phyloP scores from a whole-genome alignment of 148 eudicot species.

The Vaccinium corymbosum region DNA sequence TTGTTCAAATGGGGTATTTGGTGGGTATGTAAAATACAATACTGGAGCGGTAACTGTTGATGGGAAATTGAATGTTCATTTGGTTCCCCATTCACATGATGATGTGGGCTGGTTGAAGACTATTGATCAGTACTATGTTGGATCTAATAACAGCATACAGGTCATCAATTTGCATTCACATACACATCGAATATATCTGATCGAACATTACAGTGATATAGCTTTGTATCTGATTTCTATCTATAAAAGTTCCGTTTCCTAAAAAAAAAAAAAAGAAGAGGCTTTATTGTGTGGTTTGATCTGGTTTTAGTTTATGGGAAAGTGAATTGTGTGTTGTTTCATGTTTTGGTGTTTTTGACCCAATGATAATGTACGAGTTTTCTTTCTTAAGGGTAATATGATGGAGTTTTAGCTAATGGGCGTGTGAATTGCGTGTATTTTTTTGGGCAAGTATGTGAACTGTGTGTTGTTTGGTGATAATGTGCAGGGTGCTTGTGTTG shows the following conservation, averaged over 20 bases:
- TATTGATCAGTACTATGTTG: slow-evolving; percentile 91
- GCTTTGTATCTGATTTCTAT: too few species aligned
- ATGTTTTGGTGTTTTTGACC: slow-evolving; percentile 17
- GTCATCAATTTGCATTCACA: slow-evolving; percentile 24
- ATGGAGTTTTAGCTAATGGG: background rate
- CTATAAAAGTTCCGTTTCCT: too few species aligned
- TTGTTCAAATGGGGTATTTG: slow-evolving; percentile 25
- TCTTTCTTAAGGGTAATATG: background rate
- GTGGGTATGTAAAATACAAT: slow-evolving; percentile 46
- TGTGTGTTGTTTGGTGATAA: slow-evolving; percentile 4
- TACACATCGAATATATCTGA: background rate
- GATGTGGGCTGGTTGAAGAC: slow-evolving; percentile 99
- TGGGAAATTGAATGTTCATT: slow-evolving; percentile 83
- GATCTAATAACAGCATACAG: slow-evolving; percentile 77
- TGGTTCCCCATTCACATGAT: slow-evolving; percentile 94
- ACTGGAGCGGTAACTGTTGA: slow-evolving; percentile 54
- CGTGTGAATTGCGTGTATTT: background rate
- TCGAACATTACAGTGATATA: background rate
- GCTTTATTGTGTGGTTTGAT: too few species aligned
- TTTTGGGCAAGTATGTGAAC: background rate
- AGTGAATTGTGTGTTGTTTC: background rate
- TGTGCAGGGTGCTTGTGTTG: slow-evolving; percentile 80
- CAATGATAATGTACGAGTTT: background rate
- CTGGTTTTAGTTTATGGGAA: background rate
- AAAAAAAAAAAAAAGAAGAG: too few species aligned